These are phyloP conservation scores for Cutaneotrichosporon dermatis DNA, from an alignment of 1,284 basidiomycete species.

Conservation along the genomic window DNA sequence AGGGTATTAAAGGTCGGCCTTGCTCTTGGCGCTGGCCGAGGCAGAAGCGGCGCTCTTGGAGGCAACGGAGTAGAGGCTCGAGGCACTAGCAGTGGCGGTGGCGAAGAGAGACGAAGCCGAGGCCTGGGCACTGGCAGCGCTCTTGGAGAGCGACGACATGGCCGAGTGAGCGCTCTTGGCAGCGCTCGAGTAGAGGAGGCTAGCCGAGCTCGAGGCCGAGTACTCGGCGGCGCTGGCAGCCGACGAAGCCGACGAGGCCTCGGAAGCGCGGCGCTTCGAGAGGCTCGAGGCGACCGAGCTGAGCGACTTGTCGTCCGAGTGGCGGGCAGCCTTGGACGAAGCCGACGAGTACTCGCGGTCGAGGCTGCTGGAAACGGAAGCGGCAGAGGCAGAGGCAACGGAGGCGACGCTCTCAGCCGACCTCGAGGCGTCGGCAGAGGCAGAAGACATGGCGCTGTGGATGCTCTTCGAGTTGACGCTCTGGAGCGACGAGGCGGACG, in stretches of 20 bases:
- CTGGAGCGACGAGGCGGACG: constrained; percentile 34
- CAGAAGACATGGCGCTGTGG: constrained; percentile 35
- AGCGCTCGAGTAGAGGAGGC: constrained; percentile 34
- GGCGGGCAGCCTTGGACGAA: constrained; percentile 33
- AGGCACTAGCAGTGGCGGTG: constrained; percentile 23
- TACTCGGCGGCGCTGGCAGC: constrained; percentile 39
- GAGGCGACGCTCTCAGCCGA: constrained; percentile 6
- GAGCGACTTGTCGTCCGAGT: constrained; percentile 33
- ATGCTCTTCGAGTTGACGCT: constrained; percentile 19
- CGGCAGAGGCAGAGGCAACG: constrained; percentile 21
- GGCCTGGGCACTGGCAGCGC: constrained; percentile 24
- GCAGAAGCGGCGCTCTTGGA: constrained; percentile 31
- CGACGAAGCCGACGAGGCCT: constrained; percentile 46
- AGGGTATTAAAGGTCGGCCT: constrained; percentile 6
- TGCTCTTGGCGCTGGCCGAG: constrained; percentile 13
- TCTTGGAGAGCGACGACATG: constrained; percentile 34
- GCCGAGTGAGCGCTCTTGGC: constrained; percentile 33
- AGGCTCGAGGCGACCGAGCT: constrained; percentile 37
- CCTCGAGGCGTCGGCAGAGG: constrained; percentile 24
- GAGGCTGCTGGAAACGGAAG: constrained; percentile 25
- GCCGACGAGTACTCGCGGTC: constrained; percentile 39
- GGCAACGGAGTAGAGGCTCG: constrained; percentile 25
- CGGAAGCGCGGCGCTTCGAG: constrained; percentile 39
- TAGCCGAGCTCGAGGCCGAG: constrained; percentile 36
- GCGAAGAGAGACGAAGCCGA: constrained; percentile 26